A percentile compares a stretch with the other conserved stretches of the same genome.
phyloP scores from a whole-genome alignment of 805 yeast species.

The Starmera dryadoides region DNA sequence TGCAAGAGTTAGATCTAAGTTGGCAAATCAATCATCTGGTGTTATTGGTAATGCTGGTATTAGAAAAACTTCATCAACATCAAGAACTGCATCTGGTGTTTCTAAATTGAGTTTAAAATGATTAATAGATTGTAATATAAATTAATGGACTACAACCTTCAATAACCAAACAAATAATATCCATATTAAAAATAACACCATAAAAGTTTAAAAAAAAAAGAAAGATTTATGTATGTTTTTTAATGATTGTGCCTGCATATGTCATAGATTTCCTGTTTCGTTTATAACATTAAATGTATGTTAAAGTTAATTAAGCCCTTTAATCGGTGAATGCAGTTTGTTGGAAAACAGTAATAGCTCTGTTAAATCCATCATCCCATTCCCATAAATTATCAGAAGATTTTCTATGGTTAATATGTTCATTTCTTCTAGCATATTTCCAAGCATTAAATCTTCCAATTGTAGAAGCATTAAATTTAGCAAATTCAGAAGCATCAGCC shows the following conservation, averaged over 20 bases:
- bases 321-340: background rate
- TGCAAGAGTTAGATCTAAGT: conserved; percentile 22
- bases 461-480: conserved; percentile 57
- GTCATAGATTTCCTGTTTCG: too few species aligned
- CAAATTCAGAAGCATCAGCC: conserved; percentile 65
- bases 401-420: conserved; percentile 56
- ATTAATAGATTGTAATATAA: too few species aligned
- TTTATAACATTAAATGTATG: too few species aligned
- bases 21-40: conserved; percentile 11
- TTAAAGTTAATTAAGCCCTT: too few species aligned
- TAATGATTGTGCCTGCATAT: too few species aligned
- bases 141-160: too few species aligned
- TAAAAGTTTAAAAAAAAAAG: too few species aligned
- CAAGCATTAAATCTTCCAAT: conserved; percentile 72
- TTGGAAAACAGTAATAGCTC: conserved; percentile 34
- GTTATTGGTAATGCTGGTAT: conserved; percentile 20
- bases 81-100: background rate
- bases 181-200: too few species aligned
- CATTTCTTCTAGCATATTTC: conserved; percentile 52
- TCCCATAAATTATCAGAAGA: conserved; percentile 65
- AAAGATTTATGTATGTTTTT: too few species aligned
- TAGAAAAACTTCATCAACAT: conserved; percentile 11
- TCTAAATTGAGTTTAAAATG: too few species aligned
- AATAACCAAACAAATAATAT: too few species aligned
- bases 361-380: conserved; percentile 80